Conservation (phyloP, 768 basidiomycete species). For the Xerocomellus intermedius region DNA sequence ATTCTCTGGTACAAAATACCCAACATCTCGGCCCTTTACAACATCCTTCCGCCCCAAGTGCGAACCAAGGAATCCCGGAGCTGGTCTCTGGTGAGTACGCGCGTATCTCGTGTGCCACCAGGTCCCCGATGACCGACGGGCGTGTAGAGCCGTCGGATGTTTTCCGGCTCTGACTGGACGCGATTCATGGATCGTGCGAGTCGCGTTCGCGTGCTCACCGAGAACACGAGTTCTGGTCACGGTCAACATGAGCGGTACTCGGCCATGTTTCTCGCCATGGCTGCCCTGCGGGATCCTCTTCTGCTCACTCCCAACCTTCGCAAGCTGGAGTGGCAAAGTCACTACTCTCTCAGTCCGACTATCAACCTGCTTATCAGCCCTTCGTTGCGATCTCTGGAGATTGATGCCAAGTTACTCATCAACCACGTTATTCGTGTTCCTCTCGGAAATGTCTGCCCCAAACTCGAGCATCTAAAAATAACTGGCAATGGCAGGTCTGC, state of each 20-base stretch:
- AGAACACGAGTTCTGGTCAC: background rate
- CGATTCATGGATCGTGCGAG: slow-evolving; percentile 17
- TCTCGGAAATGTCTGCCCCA: slow-evolving; percentile 17
- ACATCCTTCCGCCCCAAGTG: slow-evolving; percentile 19
- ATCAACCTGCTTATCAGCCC: slow-evolving; percentile 26
- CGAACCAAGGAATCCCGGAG: slow-evolving; percentile 4
- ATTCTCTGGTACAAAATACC: slow-evolving; percentile 23
- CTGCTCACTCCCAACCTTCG: slow-evolving; percentile 26
- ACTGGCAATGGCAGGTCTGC: slow-evolving; percentile 19
- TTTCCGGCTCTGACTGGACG: slow-evolving; percentile 19
- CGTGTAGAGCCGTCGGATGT: slow-evolving; percentile 16
- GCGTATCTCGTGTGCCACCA: background rate
- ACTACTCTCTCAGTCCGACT: background rate
- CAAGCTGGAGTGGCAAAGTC: slow-evolving; percentile 16
- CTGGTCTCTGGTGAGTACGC: slow-evolving; percentile 23
- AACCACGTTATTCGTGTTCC: slow-evolving; percentile 4
- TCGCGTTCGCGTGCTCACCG: slow-evolving; percentile 14
- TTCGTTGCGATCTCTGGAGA: slow-evolving; percentile 21
- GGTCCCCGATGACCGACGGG: background rate
- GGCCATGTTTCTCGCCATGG: slow-evolving; percentile 16
- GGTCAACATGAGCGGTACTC: background rate
- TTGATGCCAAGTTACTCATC: slow-evolving; percentile 22
- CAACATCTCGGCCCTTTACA: slow-evolving; percentile 10
- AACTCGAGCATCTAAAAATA: slow-evolving; percentile 21
- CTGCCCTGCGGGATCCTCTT: slow-evolving; percentile 12